Base-by-base conservation (phyloP, 2,329 filamentous ascomycete species). In the Beauveria australis region DNA sequence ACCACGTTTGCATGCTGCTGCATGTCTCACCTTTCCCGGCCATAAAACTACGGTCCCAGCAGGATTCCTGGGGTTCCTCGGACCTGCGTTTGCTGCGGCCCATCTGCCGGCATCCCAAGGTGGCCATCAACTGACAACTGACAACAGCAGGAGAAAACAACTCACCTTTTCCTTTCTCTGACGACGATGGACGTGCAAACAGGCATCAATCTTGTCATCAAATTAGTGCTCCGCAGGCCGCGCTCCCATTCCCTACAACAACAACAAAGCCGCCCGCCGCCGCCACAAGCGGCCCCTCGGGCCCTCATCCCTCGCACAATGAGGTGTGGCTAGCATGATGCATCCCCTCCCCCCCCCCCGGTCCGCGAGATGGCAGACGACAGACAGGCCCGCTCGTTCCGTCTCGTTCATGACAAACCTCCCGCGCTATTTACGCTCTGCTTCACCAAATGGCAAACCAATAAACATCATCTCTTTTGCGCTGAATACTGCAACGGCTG, bases 21-120 rank as follows among this genome's bases (percentile, higher is more conserved):
- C 30, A 14, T 33, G 30, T 33, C 30, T 33, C 30, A 33, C 12
- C 30, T 12, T 12, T 33, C 30, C 30, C 30, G 30, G 30, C 30
- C 10, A 33, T 33, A 33, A 12, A 33, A 33, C 12, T 33, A 14
- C 10, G 30, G 10, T 33, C 10, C 10, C 30, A 33, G 30, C 30
- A 33, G 12, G 10, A 33, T 14, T 33, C 10, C 30, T 14, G 30
- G 30, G 30, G 30, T 43, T 55, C 44, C 30, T 37, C 51, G 51
- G 51, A 53, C 33, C 51, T 53, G 51, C 51, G 51, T 53, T 53
- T 53, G 51, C 51, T 24, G 51, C 51, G 30, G 26, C 47, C 48
- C 48, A 43, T 41, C 33, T 43, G 22, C 51, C 33, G 51, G 33
- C 51, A 41, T 53, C 33, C 33, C 10, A 41, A 24, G 28, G 33